Evolutionary conservation across 768 basidiomycete species (phyloP).

Genomic region (Dacryopinax spathularia): DNA sequence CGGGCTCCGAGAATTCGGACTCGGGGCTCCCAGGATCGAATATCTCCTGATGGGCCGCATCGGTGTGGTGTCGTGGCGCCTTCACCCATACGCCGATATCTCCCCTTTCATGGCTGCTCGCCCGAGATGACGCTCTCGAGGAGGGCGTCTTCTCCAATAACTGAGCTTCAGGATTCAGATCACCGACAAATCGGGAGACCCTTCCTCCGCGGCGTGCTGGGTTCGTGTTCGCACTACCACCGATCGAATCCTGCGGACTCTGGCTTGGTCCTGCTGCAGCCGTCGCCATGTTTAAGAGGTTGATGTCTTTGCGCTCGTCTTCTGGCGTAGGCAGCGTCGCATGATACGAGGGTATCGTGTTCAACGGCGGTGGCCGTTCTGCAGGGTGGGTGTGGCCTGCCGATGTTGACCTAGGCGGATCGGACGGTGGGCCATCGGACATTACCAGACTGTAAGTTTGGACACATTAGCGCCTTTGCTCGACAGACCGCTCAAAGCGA

Average conservation of each 20-base stretch:
- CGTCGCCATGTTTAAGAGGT: not conserved
- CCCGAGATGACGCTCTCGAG: not conserved
- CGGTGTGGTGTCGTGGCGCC: not conserved
- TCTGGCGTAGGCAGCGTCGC: not conserved
- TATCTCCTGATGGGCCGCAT: not conserved
- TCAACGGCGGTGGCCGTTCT: not conserved
- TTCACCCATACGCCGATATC: not conserved
- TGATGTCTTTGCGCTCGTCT: not conserved
- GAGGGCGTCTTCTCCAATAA: not conserved
- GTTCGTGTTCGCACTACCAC: not conserved
- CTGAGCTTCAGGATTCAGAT: not conserved
- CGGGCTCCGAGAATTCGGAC: not conserved
- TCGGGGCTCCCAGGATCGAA: not conserved
- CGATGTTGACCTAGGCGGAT: not conserved
- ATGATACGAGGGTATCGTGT: not conserved
- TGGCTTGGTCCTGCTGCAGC: not conserved
- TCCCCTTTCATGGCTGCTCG: constrained; percentile 1
- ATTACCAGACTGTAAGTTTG: not conserved
- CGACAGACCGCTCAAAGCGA: not conserved
- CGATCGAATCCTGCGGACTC: not conserved
- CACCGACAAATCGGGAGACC: not conserved
- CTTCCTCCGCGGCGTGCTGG: not conserved
- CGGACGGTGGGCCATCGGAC: not conserved
- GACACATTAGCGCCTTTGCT: not conserved
- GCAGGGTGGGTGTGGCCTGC: not conserved